Evolutionary conservation across 208 protist genomes (phyloP), one percentile per base, ranked within the genome.

Genomic region (Leishmania braziliensis): DNA sequence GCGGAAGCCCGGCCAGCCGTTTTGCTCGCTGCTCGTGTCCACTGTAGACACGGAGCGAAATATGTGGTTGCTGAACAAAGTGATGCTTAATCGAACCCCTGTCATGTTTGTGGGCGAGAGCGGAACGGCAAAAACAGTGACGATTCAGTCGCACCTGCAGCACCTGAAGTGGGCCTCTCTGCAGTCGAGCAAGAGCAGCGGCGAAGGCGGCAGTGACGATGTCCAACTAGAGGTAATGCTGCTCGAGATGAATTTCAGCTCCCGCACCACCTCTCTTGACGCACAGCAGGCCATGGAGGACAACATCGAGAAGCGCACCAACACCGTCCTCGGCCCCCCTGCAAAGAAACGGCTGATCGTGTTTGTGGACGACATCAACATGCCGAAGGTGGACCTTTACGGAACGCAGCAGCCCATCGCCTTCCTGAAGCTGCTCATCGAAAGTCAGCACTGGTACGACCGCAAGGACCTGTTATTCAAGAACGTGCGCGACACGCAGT

Each of bases 301-400:
- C 84, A 98, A 99, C 84, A 91, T 99, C 76, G 99, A 99, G 82
- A 99, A 99, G 91, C 92, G 97, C 53, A 98, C 97, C 48, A 98
- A 98, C 79, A 98, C 98, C 68, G 97, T 97, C 1, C 96, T 98
- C 54, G 98, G 98, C 58, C 99, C 99, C 71, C 97, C 98, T 70
- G 92, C 94, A 5, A 98, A 98, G 83, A 99, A 99, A 90, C 93
- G 94, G 2, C 91, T 99, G 68, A 88, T 99, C 26, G 92, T 99
- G 10, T 99, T 99, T 91, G 91, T 99, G 43, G 99, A 99, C 87
- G 99, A 99, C 89, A 88, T 99, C 75, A 99, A 99, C 90, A 99
- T 99, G 98, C 99, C 99, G 10, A 93, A 94, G 68, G 97, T 99
- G 72, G 99, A 99, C 89, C 92, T 93, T 3, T 99, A 99, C 88